Conservation (phyloP, 805 yeast genomes). For the Myxozyma kluyveri region DNA sequence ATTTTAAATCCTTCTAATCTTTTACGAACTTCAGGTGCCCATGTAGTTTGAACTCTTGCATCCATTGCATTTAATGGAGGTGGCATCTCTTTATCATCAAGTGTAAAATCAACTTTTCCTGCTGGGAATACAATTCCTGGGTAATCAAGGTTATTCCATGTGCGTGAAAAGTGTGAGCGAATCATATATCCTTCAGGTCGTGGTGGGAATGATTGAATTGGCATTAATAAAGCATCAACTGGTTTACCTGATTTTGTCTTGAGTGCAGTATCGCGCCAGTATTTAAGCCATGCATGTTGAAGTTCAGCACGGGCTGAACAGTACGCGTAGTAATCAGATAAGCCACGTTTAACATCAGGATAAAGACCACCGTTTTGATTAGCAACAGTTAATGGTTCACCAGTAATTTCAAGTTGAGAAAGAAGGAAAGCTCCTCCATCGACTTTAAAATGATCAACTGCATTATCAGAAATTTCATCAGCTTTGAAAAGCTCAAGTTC, state of each 20-base stretch:
- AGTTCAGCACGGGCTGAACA: slow-evolving; percentile 26
- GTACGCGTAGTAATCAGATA: slow-evolving; percentile 25
- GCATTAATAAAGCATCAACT: slow-evolving; percentile 27
- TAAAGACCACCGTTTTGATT: slow-evolving; percentile 25
- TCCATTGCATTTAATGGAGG: slow-evolving; percentile 24
- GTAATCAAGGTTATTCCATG: slow-evolving; percentile 26
- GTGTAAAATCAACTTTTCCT: slow-evolving; percentile 20
- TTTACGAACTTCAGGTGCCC: slow-evolving; percentile 19
- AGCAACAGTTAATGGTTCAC: slow-evolving; percentile 28
- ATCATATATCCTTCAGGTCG: slow-evolving; percentile 29
- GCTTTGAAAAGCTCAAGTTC: slow-evolving; percentile 35
- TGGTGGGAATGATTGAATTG: slow-evolving; percentile 27
- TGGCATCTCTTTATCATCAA: slow-evolving; percentile 26
- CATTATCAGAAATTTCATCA: slow-evolving; percentile 25
- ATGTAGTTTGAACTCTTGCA: slow-evolving; percentile 19
- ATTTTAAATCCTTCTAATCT: slow-evolving; percentile 24
- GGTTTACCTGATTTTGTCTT: slow-evolving; percentile 27
- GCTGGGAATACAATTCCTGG: slow-evolving; percentile 28
- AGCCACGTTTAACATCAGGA: slow-evolving; percentile 25
- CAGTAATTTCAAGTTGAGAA: slow-evolving; percentile 23
- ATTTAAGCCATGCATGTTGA: slow-evolving; percentile 26
- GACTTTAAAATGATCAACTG: slow-evolving; percentile 26
- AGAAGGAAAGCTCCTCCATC: slow-evolving; percentile 26
- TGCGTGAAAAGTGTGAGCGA: slow-evolving; percentile 27
- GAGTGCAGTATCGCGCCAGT: slow-evolving; percentile 23